Evolutionary conservation across 2,329 filamentous ascomycete genomes (phyloP).

Genomic region (Microdochium paspali): DNA sequence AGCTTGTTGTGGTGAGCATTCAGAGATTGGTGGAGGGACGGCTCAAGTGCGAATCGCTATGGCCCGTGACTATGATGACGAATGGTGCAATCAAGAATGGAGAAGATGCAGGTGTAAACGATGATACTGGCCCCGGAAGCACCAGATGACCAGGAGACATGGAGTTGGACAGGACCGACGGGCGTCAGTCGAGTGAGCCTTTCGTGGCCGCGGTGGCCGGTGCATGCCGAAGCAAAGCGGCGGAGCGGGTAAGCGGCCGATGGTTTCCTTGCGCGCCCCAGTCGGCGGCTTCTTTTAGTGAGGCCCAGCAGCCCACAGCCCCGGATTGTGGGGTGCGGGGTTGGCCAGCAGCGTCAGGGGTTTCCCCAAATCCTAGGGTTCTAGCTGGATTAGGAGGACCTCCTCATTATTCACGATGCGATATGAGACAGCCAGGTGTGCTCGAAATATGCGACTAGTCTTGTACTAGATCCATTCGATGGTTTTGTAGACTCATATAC

Average conservation of each 20-base stretch:
- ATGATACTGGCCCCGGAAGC: no score
- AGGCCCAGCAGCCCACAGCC: not conserved
- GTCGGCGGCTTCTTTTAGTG: not conserved
- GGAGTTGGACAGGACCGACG: not conserved
- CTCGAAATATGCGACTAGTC: no score
- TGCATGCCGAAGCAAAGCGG: conserved; percentile 1
- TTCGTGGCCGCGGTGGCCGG: not conserved
- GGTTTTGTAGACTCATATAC: no score
- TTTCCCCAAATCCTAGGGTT: not conserved
- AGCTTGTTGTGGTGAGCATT: no score
- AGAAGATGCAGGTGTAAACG: no score
- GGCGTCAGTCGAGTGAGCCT: not conserved
- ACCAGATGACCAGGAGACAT: not conserved
- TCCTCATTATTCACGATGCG: no score
- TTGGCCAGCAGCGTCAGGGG: not conserved
- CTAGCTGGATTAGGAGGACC: no score
- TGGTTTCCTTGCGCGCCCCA: not conserved
- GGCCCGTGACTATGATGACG: no score
- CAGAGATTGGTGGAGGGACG: not conserved
- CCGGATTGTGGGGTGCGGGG: conserved; percentile 1
- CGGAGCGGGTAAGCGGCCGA: not conserved
- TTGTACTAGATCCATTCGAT: no score
- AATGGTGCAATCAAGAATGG: no score
- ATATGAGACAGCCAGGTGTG: no score
- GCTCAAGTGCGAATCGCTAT: no score